A percentile compares a stretch with the other conserved stretches of the same genome.
Conservation (phyloP, 2,329 filamentous ascomycete species). For the Fusarium metavorans region DNA sequence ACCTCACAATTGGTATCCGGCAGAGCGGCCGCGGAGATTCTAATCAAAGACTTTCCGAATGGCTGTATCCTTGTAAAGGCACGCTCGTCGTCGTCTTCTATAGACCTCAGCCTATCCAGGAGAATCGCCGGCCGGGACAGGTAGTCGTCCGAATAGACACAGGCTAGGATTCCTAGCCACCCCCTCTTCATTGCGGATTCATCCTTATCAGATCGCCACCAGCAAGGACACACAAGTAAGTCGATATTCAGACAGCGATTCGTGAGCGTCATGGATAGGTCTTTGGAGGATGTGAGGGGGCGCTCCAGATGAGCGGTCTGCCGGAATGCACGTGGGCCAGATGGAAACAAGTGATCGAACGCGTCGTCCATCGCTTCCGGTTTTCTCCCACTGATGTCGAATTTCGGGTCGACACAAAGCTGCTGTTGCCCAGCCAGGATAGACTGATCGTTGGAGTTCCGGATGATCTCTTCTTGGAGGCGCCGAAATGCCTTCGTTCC, state of each 20-base stretch:
- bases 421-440: background rate
- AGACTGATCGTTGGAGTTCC: background rate
- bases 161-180: background rate
- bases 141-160: background rate
- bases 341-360: background rate
- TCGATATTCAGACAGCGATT: background rate
- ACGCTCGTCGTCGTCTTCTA: too few relatives aligned
- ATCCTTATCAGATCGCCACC: too few relatives aligned
- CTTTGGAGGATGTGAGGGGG: background rate
- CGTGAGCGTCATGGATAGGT: background rate
- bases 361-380: background rate
- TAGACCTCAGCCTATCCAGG: background rate
- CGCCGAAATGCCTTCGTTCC: background rate
- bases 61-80: too few relatives aligned
- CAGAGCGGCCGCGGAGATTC: too few relatives aligned
- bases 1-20: too few relatives aligned
- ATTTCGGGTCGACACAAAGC: too few relatives aligned
- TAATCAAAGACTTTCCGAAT: too few relatives aligned
- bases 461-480: background rate
- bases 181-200: too few relatives aligned
- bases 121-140: background rate
- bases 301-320: too few relatives aligned
- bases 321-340: too few relatives aligned
- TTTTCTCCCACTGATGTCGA: fast-evolving
- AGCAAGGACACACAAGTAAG: background rate